These are phyloP conservation scores for Suhomyces emberorum DNA, from an alignment of 805 yeast genomes.

Conservation along the genomic window DNA sequence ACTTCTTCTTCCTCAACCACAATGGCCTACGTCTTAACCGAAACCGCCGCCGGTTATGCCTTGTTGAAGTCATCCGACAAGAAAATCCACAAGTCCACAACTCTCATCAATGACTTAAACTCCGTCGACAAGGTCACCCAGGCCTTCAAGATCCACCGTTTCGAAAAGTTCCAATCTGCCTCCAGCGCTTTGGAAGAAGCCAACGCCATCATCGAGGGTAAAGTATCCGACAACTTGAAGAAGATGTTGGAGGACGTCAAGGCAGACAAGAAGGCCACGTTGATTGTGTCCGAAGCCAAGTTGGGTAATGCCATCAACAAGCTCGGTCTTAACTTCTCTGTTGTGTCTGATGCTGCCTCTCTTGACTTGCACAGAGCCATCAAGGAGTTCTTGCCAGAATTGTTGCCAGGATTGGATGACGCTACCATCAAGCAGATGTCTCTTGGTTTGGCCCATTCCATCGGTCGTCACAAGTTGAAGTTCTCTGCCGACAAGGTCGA, in stretches of 20 bases:
- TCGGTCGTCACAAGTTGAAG: constrained; percentile 97
- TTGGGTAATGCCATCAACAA: constrained; percentile 95
- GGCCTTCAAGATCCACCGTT: constrained; percentile 92
- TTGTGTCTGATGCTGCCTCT: constrained; percentile 93
- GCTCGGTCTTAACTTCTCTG: constrained; percentile 80
- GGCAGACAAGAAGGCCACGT: constrained; percentile 77
- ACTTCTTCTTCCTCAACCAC: constrained; percentile 1
- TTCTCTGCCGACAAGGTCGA: constrained; percentile 98
- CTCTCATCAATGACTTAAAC: constrained; percentile 72
- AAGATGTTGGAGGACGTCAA: constrained; percentile 71
- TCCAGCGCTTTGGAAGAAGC: constrained; percentile 96
- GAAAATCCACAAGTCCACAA: constrained; percentile 84
- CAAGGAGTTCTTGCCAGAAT: constrained; percentile 89
- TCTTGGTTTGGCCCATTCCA: constrained; percentile 95
- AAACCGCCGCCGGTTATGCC: constrained; percentile 99
- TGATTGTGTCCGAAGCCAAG: constrained; percentile 92
- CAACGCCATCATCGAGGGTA: constrained; percentile 87
- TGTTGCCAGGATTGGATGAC: constrained; percentile 89
- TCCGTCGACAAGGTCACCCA: constrained; percentile 80
- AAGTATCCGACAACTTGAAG: constrained; percentile 81
- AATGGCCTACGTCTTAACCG: constrained; percentile 90
- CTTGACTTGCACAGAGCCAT: constrained; percentile 94
- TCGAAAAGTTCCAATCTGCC: constrained; percentile 91
- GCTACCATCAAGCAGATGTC: constrained; percentile 89
- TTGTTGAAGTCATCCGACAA: constrained; percentile 95